Base-by-base conservation (phyloP, 306 rosid species). In the Cicer judaicum region DNA sequence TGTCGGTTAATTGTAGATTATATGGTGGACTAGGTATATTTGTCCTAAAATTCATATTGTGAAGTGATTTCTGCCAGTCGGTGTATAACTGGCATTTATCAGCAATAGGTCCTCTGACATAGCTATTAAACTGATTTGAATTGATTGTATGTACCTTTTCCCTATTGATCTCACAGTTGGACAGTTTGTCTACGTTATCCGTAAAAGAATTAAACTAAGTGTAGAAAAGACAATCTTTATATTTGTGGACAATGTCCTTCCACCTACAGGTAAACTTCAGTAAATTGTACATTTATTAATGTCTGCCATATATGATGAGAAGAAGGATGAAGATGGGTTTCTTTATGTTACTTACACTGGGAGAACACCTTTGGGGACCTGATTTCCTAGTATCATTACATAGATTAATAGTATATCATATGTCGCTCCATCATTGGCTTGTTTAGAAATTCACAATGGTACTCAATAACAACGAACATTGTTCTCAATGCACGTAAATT, bases 141-240 rank as follows among this genome's bases (percentile, higher is more conserved):
- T 60, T 40, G 63, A 65, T 80, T 81, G 60, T 82, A 92, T 96
- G 87, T 92, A 92, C 86, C 92, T 92, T 77, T 96, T 90, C 60
- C 98, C 98, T 2, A 90, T 96, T 3, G 98, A 92, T 63, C 89
- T 92, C 77, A 90, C 94, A 5, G 96, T 92, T 50, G 98, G 96
- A 38, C 98, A 90, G 72, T 90, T 92, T 71, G 98, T 92, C 69
- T 92, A 92, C 79, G 96, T 90, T 21, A 92, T 92, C 84, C 93
- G 98, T 63, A 92, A 90, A 86, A 87, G 96, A 87, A 90, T 92
- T 63, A 90, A 92, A 73, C 73, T 90, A 71, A 90, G 96, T 59
- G 96, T 96, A 29, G 96, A 92, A 71, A 92, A 90, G 85, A 96
- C 98, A 41, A 92, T 92, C 78, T 92, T 90, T 84, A 92, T 92